Evolutionary conservation across 306 rosid genomes (phyloP), one percentile per base, ranked within the genome.

Genomic region (Fagus crenata): DNA sequence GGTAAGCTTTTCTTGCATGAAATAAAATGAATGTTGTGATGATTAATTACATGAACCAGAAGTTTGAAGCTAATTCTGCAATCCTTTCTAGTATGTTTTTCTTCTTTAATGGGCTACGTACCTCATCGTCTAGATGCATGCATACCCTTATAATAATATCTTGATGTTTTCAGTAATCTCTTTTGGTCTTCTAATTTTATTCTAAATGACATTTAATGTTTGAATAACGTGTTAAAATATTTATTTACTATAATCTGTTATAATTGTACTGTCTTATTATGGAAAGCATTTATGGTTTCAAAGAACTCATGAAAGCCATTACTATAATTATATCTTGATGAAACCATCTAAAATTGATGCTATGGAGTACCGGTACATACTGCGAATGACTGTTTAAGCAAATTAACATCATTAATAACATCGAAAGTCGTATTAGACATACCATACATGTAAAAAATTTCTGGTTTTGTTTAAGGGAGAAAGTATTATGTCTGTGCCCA

Each of bases 1-100:
- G 93, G 94, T 92, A 85, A 59, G 63, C 55, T 71, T 64, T 56
- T 59, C 71, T 49, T 65, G 7, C 60, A 14, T 9, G 76, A 5
- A 40, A 53, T 17, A 65, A 14, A 39, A 7, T 15, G n/a, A 14
- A n/a, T 65, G 11, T 35, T 32, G 17, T n/a, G 2, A 39, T 65
- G 40, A 49, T 65, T n/a, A 6, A n/a, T 39, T 37, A 65, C 71
- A 65, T 39, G 71, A 17, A 37, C 32, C 6, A 11, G 49, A 39
- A 4, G 22, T 37, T 65, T 17, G 49, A 65, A 65, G 49, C 32
- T 37, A 65, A 65, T 65, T 61, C 49, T 65, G 31, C 6, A n/a
- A 17, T 65, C 40, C 33, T 36, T 6, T 3, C 32, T 65, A n/a
- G 71, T 4, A 35, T 2, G 22, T 15, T 32, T 65, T n/a, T 39